phyloP scores from a whole-genome alignment of 225 moss, liverwort and hornwort genomes.

The Pseudoscleropodium purum region DNA sequence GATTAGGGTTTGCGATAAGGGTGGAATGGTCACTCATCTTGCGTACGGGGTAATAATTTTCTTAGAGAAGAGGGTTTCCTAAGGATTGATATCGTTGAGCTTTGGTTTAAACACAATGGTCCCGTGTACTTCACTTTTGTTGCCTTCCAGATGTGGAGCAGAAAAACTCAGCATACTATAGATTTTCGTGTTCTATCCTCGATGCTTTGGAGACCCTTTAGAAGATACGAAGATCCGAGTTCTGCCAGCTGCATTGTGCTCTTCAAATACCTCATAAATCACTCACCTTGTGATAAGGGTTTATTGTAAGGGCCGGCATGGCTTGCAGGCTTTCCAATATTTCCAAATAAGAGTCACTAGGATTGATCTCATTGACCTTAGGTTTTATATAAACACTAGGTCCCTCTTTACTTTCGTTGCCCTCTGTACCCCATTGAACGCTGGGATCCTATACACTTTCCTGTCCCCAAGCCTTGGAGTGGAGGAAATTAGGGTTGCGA shows the following conservation, averaged over 20 bases:
- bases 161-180: background rate
- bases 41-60: background rate
- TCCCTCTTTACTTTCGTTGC: background rate
- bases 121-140: background rate
- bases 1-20: background rate
- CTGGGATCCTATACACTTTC: background rate
- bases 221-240: background rate
- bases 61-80: background rate
- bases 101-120: background rate
- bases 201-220: background rate
- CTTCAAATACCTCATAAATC: background rate
- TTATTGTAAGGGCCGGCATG: background rate
- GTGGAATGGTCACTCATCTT: background rate
- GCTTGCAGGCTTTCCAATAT: background rate
- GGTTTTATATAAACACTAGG: too few relatives aligned
- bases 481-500: background rate
- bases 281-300: background rate
- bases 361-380: background rate
- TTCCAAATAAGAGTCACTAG: background rate
- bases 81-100: background rate
- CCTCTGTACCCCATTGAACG: background rate
- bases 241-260: background rate
- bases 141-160: background rate
- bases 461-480: background rate
- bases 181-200: background rate